phyloP scores from a whole-genome alignment of 2,329 filamentous ascomycete genomes.

The Diplodia scrobiculata region DNA sequence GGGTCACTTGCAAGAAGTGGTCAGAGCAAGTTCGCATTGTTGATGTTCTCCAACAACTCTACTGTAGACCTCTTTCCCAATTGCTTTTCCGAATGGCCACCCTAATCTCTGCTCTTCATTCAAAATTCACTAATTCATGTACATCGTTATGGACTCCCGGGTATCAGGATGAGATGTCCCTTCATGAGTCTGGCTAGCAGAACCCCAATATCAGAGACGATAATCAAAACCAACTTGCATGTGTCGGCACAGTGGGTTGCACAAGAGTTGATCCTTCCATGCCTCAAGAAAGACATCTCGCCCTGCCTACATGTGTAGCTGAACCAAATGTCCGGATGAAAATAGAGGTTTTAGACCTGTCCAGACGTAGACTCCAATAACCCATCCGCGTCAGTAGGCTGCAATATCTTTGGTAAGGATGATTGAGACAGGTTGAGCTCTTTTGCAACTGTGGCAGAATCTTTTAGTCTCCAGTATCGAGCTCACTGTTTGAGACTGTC shows the following conservation, averaged over 20 bases:
- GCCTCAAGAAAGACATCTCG: too few relatives aligned
- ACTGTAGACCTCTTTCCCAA: neutral
- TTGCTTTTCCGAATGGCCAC: neutral
- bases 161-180: slow-evolving; percentile 19
- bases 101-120: neutral
- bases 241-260: neutral
- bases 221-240: neutral
- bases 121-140: neutral
- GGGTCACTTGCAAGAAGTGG: neutral
- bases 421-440: too few relatives aligned
- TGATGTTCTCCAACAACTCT: neutral
- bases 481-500: slow-evolving; percentile 20
- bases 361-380: too few relatives aligned
- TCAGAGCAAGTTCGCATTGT: neutral
- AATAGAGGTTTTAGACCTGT: too few relatives aligned
- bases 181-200: slow-evolving; percentile 11
- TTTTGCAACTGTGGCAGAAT: neutral
- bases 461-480: slow-evolving; percentile 31
- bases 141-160: slow-evolving; percentile 6
- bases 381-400: too few relatives aligned
- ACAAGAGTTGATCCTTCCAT: too few relatives aligned
- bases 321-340: too few relatives aligned
- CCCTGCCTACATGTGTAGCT: too few relatives aligned
- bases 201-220: neutral
- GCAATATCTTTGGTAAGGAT: too few relatives aligned